phyloP scores from a whole-genome alignment of 2,329 filamentous ascomycete species.

The Fusarium fracticaudum region DNA sequence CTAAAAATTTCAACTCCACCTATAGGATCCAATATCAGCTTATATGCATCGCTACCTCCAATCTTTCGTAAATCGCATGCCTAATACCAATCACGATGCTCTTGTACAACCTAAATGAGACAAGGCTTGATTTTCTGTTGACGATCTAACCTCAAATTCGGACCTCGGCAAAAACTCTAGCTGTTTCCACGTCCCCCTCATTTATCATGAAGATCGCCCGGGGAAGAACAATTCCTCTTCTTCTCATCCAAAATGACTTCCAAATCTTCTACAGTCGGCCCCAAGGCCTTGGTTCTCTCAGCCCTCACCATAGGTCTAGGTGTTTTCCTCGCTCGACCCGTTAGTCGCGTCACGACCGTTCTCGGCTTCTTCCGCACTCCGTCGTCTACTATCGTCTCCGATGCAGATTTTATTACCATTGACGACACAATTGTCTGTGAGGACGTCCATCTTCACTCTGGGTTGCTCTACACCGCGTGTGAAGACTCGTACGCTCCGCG shows the following conservation, averaged over 20 bases:
- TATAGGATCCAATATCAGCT: not conserved
- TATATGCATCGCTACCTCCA: not conserved
- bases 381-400: constrained; percentile 29
- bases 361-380: constrained; percentile 43
- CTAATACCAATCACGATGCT: not conserved
- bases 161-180: not conserved
- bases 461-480: constrained; percentile 66
- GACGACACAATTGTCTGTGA: constrained; percentile 66
- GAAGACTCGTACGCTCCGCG: constrained; percentile 55
- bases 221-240: not conserved
- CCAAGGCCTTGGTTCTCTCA: not conserved
- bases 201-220: not conserved
- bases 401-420: constrained; percentile 51
- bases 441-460: constrained; percentile 66
- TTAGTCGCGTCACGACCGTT: constrained; percentile 21
- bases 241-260: not conserved
- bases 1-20: not conserved
- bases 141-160: not conserved
- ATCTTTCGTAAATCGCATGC: not conserved
- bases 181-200: constrained; percentile 5
- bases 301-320: not conserved
- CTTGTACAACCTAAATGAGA: not conserved
- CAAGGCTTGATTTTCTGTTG: not conserved
- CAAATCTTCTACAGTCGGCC: not conserved
- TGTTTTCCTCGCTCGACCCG: not conserved